Conservation (phyloP, 345 rosid species). For the Combretum micranthum region DNA sequence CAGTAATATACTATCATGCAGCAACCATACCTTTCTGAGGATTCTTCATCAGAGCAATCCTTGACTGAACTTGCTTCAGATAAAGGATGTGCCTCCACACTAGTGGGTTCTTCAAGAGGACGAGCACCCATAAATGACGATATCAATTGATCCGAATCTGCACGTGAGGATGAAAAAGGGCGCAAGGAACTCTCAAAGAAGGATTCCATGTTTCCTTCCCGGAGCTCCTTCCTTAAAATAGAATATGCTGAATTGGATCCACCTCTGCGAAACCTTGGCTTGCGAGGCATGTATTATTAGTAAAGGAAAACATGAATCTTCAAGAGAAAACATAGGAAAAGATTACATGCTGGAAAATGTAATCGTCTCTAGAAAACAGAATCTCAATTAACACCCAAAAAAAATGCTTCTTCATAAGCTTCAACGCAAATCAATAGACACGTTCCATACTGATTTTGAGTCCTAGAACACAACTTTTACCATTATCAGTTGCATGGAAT, state of each 20-base stretch:
- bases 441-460: too few relatives aligned
- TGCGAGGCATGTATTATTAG: conserved; percentile 55
- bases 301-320: conserved; percentile 41
- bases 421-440: too few relatives aligned
- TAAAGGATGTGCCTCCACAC: conserved; percentile 19
- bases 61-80: conserved; percentile 23
- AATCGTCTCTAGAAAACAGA: too few relatives aligned
- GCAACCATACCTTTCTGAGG: conserved; percentile 28
- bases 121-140: conserved; percentile 59
- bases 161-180: conserved; percentile 39
- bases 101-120: conserved; percentile 21
- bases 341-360: too few relatives aligned
- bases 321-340: neutral
- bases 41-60: conserved; percentile 21
- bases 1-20: too few relatives aligned
- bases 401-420: too few relatives aligned
- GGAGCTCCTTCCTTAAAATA: conserved; percentile 55
- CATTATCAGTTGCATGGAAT: too few relatives aligned
- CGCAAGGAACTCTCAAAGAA: conserved; percentile 56
- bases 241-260: conserved; percentile 50
- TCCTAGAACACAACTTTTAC: too few relatives aligned
- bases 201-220: conserved; percentile 61
- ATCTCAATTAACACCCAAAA: too few relatives aligned
- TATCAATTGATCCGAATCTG: conserved; percentile 63
- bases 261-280: conserved; percentile 56